A percentile compares a stretch with the other conserved stretches of the same genome.
Evolutionary conservation across 2,329 filamentous ascomycete species (phyloP).

Genomic region (Didymellaceae sp.): DNA sequence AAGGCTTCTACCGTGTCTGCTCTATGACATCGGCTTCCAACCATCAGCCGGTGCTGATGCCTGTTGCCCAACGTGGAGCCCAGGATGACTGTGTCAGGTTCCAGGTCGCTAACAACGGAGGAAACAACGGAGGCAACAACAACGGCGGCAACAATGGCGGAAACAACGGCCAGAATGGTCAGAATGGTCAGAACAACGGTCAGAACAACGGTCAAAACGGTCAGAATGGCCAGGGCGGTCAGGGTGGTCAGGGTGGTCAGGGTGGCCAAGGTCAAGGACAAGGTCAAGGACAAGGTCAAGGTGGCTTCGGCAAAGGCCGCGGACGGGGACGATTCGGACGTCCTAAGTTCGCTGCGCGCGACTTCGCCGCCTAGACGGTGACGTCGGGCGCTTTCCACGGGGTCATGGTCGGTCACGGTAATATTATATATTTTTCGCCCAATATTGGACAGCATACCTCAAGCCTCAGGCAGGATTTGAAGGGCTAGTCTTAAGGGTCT

Average conservation of each 20-base stretch:
- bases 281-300: constrained; percentile 8
- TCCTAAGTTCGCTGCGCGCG: constrained; percentile 40
- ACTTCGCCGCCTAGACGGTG: constrained; percentile 40
- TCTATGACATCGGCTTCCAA: constrained; percentile 60
- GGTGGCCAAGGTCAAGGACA: constrained; percentile 20
- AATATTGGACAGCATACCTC: constrained; percentile 30
- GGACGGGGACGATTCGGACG: constrained; percentile 34
- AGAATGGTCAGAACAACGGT: background rate
- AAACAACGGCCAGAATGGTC: too few species aligned
- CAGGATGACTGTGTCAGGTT: constrained; percentile 63
- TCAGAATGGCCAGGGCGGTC: constrained; percentile 1
- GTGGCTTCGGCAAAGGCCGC: constrained; percentile 17
- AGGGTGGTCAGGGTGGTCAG: constrained; percentile 19
- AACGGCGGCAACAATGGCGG: constrained; percentile 9
- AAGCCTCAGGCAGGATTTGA: constrained; percentile 32
- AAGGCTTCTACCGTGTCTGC: constrained; percentile 59
- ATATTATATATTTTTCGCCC: constrained; percentile 38
- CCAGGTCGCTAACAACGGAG: constrained; percentile 43
- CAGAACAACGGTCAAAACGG: constrained; percentile 12
- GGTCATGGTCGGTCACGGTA: constrained; percentile 30
- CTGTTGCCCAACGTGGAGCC: constrained; percentile 60
- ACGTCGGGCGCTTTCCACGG: background rate
- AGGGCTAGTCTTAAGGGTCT: constrained; percentile 40
- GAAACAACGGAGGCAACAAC: constrained; percentile 18
- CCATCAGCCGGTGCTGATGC: constrained; percentile 66